Evolutionary conservation across 2,329 filamentous ascomycete genomes (phyloP).

Genomic region (Colletotrichum sp.): DNA sequence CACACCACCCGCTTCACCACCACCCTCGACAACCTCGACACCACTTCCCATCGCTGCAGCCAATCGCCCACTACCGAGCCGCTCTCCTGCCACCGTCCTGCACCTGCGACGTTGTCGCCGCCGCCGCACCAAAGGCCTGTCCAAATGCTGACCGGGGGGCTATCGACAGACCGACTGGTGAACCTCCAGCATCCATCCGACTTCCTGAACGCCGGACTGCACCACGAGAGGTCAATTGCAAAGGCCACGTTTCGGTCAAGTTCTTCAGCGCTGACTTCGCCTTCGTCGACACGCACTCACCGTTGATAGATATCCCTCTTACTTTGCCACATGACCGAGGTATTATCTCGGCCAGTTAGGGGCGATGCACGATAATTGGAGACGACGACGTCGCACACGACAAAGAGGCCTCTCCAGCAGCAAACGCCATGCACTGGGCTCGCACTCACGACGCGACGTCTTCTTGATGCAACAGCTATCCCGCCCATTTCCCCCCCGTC

Average conservation of each 20-base stretch:
- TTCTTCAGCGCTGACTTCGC: neutral
- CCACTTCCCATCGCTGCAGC: neutral
- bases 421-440: neutral
- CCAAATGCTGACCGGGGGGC: neutral
- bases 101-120: neutral
- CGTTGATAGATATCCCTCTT: neutral
- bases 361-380: neutral
- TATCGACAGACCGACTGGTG: neutral
- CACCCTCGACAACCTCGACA: neutral
- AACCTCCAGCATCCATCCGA: neutral
- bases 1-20: neutral
- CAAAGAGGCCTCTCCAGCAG: neutral
- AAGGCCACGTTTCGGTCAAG: neutral
- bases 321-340: neutral
- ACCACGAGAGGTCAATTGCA: neutral
- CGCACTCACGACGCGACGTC: neutral
- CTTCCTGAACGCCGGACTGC: neutral
- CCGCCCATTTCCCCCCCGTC: neutral
- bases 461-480: neutral
- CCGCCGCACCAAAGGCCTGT: neutral
- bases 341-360: neutral
- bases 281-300: neutral
- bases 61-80: constrained; percentile 14
- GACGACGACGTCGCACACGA: neutral
- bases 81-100: neutral